Conservation (phyloP, 75 land plant species). For the Selaginella moellendorffii region DNA sequence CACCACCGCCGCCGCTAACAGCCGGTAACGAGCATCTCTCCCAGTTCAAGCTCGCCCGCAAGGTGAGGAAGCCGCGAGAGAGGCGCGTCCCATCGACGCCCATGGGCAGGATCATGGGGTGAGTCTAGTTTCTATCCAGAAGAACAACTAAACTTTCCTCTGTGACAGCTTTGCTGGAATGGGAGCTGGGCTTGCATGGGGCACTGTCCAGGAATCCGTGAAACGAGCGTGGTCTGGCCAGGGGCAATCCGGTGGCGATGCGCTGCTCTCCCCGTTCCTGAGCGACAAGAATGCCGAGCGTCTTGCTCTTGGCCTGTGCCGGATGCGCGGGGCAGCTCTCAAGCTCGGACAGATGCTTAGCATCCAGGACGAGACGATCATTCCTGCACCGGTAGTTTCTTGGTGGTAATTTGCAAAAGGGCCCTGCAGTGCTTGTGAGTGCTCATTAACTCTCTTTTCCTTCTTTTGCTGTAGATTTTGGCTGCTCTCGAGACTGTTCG, state of each 20-base stretch:
- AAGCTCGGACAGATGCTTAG: slow-evolving; percentile 98
- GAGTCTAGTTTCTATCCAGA: slow-evolving; percentile 9
- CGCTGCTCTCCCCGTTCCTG: slow-evolving; percentile 58
- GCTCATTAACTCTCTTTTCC: no score
- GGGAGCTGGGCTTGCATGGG: slow-evolving; percentile 97
- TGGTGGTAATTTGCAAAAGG: slow-evolving; percentile 2
- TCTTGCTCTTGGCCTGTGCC: slow-evolving; percentile 73
- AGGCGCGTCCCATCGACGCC: slow-evolving; percentile 81
- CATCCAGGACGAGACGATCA: slow-evolving; percentile 83
- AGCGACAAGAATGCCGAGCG: slow-evolving; percentile 92
- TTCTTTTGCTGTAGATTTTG: slow-evolving; percentile 37
- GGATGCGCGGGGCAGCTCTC: slow-evolving; percentile 97
- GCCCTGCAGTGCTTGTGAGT: not conserved
- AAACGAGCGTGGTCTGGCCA: slow-evolving; percentile 61
- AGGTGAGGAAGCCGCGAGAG: slow-evolving; percentile 53
- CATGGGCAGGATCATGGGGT: slow-evolving; percentile 71
- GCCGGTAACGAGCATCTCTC: slow-evolving; percentile 18
- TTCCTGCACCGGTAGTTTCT: slow-evolving; percentile 69
- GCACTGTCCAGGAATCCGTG: slow-evolving; percentile 81
- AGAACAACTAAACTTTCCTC: not conserved
- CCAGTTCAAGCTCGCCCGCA: no score
- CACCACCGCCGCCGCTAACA: not conserved
- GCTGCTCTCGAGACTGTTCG: slow-evolving; percentile 89
- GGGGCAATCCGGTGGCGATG: slow-evolving; percentile 18
- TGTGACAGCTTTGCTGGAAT: slow-evolving; percentile 79